A percentile compares a stretch with the other conserved stretches of the same genome.
phyloP scores from a whole-genome alignment of 352 stramenopile species.

The Plasmopara muralis region DNA sequence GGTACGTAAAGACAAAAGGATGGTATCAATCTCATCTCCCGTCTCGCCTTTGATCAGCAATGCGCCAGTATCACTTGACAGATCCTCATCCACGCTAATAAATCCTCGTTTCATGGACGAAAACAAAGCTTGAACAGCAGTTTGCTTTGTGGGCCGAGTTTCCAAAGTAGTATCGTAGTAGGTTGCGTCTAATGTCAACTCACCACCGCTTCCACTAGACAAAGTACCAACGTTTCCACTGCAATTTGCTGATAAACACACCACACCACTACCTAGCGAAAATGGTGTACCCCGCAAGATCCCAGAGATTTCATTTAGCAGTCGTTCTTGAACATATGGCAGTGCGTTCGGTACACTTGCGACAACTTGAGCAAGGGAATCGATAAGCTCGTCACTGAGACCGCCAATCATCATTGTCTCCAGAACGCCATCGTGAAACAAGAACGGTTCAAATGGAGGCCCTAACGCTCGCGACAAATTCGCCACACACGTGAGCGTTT shows the following conservation, averaged over 20 bases:
- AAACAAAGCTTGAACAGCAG: slow-evolving; percentile 60
- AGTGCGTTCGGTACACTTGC: slow-evolving; percentile 84
- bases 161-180: slow-evolving; percentile 28
- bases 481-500: slow-evolving; percentile 77
- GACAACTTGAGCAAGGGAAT: slow-evolving; percentile 89
- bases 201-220: slow-evolving; percentile 12
- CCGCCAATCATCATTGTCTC: slow-evolving; percentile 87
- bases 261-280: slow-evolving; percentile 22
- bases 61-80: slow-evolving; percentile 12
- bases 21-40: slow-evolving; percentile 60
- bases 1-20: slow-evolving; percentile 90
- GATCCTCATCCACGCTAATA: slow-evolving; percentile 25
- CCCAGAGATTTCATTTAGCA: slow-evolving; percentile 95
- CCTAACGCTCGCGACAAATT: slow-evolving; percentile 64
- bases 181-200: slow-evolving; percentile 19
- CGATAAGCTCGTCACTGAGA: slow-evolving; percentile 91
- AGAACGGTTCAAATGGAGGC: slow-evolving; percentile 55
- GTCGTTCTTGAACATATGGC: slow-evolving; percentile 88
- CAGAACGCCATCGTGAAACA: slow-evolving; percentile 61
- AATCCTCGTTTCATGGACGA: slow-evolving; percentile 70
- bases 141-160: slow-evolving; percentile 30
- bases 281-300: slow-evolving; percentile 87
- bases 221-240: not conserved
- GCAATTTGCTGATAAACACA: slow-evolving; percentile 14
- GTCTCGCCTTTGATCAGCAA: slow-evolving; percentile 77